Percentiles rank a stretch among this genome's conserved stretches.
These are phyloP conservation scores for Mycena crocata DNA, from an alignment of 768 basidiomycete species.

Conservation along the genomic window DNA sequence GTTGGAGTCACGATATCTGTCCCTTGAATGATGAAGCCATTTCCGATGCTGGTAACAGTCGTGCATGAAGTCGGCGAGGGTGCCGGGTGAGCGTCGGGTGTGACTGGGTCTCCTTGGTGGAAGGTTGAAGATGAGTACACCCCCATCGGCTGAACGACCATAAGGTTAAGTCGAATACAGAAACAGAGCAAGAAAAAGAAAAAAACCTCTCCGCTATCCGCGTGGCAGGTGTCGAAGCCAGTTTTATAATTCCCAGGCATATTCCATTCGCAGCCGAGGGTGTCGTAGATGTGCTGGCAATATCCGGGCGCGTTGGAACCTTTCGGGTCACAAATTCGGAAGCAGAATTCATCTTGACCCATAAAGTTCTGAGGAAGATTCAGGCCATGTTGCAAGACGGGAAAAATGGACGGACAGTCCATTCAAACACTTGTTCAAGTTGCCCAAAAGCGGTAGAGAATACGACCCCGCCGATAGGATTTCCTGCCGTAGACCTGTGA, in stretches of 20 bases:
- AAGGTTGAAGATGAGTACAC: slow-evolving; percentile 77
- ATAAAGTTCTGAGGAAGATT: slow-evolving; percentile 65
- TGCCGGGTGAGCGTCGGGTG: slow-evolving; percentile 66
- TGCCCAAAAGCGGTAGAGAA: slow-evolving; percentile 77
- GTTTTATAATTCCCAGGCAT: slow-evolving; percentile 64
- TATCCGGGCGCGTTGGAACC: slow-evolving; percentile 58
- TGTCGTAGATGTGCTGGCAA: slow-evolving; percentile 73
- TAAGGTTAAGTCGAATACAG: background rate
- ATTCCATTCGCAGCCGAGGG: slow-evolving; percentile 71
- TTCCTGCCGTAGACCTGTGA: background rate
- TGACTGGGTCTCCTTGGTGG: slow-evolving; percentile 68
- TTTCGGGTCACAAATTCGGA: slow-evolving; percentile 73
- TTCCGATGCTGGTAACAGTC: slow-evolving; percentile 61
- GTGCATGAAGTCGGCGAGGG: slow-evolving; percentile 74
- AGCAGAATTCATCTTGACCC: slow-evolving; percentile 70
- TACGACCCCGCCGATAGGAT: slow-evolving; percentile 66
- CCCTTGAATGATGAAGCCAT: slow-evolving; percentile 51
- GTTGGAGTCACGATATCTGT: slow-evolving; percentile 33
- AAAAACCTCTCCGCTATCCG: slow-evolving; percentile 60
- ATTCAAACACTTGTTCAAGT: slow-evolving; percentile 72
- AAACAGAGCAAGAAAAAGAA: slow-evolving; percentile 23
- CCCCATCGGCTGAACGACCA: slow-evolving; percentile 63
- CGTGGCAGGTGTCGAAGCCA: slow-evolving; percentile 65
- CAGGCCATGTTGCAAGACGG: background rate
- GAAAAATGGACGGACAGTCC: slow-evolving; percentile 63